These are phyloP conservation scores for Pseudopithomyces chartarum DNA, from an alignment of 2,329 filamentous ascomycete species.

Conservation along the genomic window DNA sequence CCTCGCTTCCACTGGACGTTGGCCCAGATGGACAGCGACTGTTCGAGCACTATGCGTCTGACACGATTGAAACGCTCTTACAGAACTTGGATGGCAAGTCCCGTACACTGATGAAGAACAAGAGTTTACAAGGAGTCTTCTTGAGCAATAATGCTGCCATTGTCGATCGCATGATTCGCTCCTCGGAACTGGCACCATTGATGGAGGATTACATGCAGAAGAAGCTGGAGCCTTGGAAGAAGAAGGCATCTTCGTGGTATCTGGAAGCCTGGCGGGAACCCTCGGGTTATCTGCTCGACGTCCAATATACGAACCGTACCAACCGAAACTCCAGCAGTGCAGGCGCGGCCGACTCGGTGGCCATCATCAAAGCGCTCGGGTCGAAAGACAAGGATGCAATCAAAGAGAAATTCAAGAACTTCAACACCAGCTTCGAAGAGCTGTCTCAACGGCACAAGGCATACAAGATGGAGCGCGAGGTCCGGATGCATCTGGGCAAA, in stretches of 20 bases:
- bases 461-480: slow-evolving; percentile 89
- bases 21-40: slow-evolving; percentile 79
- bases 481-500: slow-evolving; percentile 76
- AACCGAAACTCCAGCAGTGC: slow-evolving; percentile 64
- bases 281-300: slow-evolving; percentile 81
- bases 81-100: slow-evolving; percentile 76
- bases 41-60: slow-evolving; percentile 86
- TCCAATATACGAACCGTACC: slow-evolving; percentile 82
- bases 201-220: slow-evolving; percentile 63
- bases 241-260: slow-evolving; percentile 81
- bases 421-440: slow-evolving; percentile 90
- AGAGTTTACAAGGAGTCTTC: slow-evolving; percentile 83
- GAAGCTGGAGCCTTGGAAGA: slow-evolving; percentile 82
- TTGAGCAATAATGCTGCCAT: slow-evolving; percentile 86
- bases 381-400: slow-evolving; percentile 95
- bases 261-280: slow-evolving; percentile 88
- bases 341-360: slow-evolving; percentile 69
- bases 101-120: slow-evolving; percentile 70
- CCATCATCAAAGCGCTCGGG: slow-evolving; percentile 79
- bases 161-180: slow-evolving; percentile 81
- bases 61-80: slow-evolving; percentile 84
- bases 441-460: slow-evolving; percentile 81
- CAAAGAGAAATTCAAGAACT: slow-evolving; percentile 92
- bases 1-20: slow-evolving; percentile 74
- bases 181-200: slow-evolving; percentile 76